Conservation (phyloP, 2,329 filamentous ascomycete species). For the Alternaria triticina region DNA sequence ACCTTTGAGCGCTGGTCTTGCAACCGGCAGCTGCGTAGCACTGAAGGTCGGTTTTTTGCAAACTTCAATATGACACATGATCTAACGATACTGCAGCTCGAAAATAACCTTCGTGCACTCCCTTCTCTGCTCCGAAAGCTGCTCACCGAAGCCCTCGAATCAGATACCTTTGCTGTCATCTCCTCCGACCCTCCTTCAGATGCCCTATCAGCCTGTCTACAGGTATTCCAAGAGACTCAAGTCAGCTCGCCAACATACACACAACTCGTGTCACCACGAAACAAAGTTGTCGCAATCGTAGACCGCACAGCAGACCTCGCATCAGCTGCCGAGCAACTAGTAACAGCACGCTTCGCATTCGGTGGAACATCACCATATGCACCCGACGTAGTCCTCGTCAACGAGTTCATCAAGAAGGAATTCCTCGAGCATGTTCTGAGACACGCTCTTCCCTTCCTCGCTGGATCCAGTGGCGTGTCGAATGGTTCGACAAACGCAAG, state of each 20-base stretch:
- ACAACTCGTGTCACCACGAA: conserved; percentile 45
- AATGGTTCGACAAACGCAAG: conserved; percentile 17
- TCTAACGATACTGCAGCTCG: conserved; percentile 36
- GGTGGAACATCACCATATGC: conserved; percentile 65
- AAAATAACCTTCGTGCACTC: conserved; percentile 49
- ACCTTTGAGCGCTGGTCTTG: conserved; percentile 54
- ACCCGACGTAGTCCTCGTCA: conserved; percentile 68
- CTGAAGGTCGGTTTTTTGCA: conserved; percentile 50
- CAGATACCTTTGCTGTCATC: conserved; percentile 57
- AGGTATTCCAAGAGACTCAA: conserved; percentile 43
- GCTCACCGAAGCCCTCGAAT: conserved; percentile 52
- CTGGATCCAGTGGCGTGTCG: conserved; percentile 13
- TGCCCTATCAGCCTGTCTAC: conserved; percentile 31
- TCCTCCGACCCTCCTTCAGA: conserved; percentile 37
- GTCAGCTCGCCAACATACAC: conserved; percentile 20
- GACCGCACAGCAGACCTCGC: conserved; percentile 65
- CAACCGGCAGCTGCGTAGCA: conserved; percentile 60
- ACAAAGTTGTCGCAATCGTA: conserved; percentile 61
- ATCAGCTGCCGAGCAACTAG: conserved; percentile 60
- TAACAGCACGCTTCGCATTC: conserved; percentile 62
- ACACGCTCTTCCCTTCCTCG: conserved; percentile 43
- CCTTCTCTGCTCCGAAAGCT: conserved; percentile 48
- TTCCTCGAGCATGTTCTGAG: conserved; percentile 60
- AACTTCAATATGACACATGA: not conserved
- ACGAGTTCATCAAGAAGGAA: conserved; percentile 64